These are phyloP conservation scores for Cucurbita maxima DNA, from an alignment of 306 rosid genomes.

Conservation along the genomic window DNA sequence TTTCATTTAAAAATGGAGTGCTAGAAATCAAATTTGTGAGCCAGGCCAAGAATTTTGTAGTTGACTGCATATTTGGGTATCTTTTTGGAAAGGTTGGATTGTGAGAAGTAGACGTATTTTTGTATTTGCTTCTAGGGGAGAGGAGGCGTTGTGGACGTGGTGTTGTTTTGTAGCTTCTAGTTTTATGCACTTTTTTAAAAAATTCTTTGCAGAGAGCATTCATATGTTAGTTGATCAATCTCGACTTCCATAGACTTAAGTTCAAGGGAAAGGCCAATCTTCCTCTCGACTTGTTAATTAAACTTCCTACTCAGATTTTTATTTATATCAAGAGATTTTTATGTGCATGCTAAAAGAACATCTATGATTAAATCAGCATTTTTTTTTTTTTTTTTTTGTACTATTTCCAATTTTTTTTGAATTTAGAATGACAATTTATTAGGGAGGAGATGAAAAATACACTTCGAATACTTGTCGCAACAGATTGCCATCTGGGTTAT, in stretches of 20 bases:
- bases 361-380: not conserved
- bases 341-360: not conserved
- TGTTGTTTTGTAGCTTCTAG: not conserved
- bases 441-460: conserved; percentile 58
- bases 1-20: not conserved
- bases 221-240: not conserved
- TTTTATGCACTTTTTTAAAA: not conserved
- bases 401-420: not conserved
- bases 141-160: not conserved
- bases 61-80: not conserved
- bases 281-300: not conserved
- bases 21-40: not conserved
- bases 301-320: not conserved
- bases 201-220: not conserved
- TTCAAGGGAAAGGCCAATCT: not conserved
- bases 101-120: not conserved
- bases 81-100: not conserved
- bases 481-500: conserved; percentile 91
- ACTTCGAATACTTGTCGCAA: conserved; percentile 72
- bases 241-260: not conserved
- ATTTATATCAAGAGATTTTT: not conserved
- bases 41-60: not conserved
- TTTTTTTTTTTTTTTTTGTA: not conserved
- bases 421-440: not conserved
- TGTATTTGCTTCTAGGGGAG: not conserved